Evolutionary conservation across 2,329 filamentous ascomycete species (phyloP).

Genomic region (Teratosphaeria gauchensis): DNA sequence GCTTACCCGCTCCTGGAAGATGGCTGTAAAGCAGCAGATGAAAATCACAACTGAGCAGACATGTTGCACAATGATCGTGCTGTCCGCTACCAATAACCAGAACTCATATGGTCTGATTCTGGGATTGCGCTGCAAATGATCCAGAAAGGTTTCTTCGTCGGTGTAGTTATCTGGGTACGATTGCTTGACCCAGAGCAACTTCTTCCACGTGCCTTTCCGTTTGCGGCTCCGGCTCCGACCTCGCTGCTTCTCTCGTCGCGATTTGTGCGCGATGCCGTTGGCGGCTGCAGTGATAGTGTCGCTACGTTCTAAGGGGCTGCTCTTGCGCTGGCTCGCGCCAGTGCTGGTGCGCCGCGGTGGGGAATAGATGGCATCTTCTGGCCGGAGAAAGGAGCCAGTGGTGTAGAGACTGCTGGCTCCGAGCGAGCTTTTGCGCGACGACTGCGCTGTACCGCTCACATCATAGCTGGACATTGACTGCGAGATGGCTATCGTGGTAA

Average conservation of each 20-base stretch:
- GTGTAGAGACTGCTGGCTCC: slow-evolving; percentile 4
- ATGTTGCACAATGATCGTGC: slow-evolving; percentile 93
- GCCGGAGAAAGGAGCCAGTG: slow-evolving; percentile 45
- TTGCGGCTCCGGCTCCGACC: slow-evolving; percentile 58
- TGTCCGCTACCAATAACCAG: slow-evolving; percentile 91
- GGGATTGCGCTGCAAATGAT: slow-evolving; percentile 89
- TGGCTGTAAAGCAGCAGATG: slow-evolving; percentile 84
- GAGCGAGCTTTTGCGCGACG: slow-evolving; percentile 12
- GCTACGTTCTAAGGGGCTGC: slow-evolving; percentile 21
- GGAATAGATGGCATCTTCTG: slow-evolving; percentile 71
- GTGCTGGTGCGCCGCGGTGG: slow-evolving; percentile 41
- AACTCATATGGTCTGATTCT: slow-evolving; percentile 93
- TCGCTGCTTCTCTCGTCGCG: slow-evolving; percentile 39
- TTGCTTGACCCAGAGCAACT: slow-evolving; percentile 96
- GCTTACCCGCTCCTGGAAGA: slow-evolving; percentile 77
- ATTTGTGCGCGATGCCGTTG: slow-evolving; percentile 2
- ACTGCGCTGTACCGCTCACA: slow-evolving; percentile 7
- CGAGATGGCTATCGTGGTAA: neutral
- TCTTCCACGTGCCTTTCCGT: slow-evolving; percentile 76
- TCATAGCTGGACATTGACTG: slow-evolving; percentile 6
- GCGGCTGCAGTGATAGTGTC: slow-evolving; percentile 19
- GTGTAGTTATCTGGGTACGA: slow-evolving; percentile 99
- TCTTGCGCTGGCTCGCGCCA: slow-evolving; percentile 10
- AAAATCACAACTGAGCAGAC: slow-evolving; percentile 93
- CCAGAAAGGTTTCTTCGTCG: slow-evolving; percentile 90